Base-by-base conservation (phyloP, 768 basidiomycete genomes). In the Termitomyces sp. region DNA sequence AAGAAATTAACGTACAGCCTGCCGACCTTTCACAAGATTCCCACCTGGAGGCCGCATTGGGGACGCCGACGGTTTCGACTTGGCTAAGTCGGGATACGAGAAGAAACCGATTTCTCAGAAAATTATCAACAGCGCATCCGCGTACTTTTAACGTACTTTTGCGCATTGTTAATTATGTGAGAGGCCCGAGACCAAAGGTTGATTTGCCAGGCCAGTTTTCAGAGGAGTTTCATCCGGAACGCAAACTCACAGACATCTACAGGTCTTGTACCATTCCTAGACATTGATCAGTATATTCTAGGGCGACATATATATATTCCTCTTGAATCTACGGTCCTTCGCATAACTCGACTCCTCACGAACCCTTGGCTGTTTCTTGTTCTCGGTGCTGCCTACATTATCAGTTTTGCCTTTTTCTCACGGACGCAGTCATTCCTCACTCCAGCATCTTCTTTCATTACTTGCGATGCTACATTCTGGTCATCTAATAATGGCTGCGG, bases 381-480 rank as follows among this genome's bases (percentile, higher is more conserved):
- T 53, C 73, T 90, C 16, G 78, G 66, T 27, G 75, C 73, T 25
- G 83, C 73, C 3, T 93, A 89, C 67, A 84, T 93, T 59, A 76
- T 91, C 50, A 80, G 78, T 30, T 76, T 94, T 25, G 79, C 88
- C 0, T 91, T 93, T 71, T 80, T 92, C 59, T 71, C 83, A 11
- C 79, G 88, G 17, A 78, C 84, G 9, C 86, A 91, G 59, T 91
- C 82, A 54, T 94, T 86, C 69, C 71, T 83, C 37, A 86, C 83
- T 3, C 85, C 86, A 2, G 66, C 83, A 14, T 79, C 78, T 40
- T 79, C 85, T 2, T 87, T 83, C 63, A 76, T 86, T 51, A 79
- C 74, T 37, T 91, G 89, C 64, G 88, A 86, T 7, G 77, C 85
- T 7, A 79, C 84, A 2, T 90, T 83, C 65, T 93, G 89, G 88